Conservation (phyloP, 2,329 filamentous ascomycete genomes). For the Sporothrix variecibatus region DNA sequence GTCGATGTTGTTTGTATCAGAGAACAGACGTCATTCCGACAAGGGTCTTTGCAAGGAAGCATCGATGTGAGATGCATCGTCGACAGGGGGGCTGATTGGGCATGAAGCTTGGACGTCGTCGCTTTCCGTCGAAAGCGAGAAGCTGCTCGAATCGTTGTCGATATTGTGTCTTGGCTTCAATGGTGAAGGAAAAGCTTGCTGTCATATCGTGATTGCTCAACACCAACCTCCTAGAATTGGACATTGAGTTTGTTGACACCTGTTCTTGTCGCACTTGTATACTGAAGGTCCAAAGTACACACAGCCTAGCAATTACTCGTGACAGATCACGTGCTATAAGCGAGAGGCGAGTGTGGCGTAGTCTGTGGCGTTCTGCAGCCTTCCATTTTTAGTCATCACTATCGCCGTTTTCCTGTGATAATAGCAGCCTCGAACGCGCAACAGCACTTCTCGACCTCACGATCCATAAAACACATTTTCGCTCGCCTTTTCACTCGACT, state of each 20-base stretch:
- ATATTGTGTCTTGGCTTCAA: neutral
- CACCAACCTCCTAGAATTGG: neutral
- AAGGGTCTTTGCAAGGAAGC: neutral
- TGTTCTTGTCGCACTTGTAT: neutral
- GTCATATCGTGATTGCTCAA: too few species aligned
- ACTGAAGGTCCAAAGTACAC: neutral
- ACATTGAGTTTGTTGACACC: neutral
- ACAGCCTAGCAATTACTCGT: neutral
- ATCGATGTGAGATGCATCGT: neutral
- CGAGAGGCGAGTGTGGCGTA: slow-evolving; percentile 16
- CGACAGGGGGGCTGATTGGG: neutral
- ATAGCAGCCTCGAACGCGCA: neutral
- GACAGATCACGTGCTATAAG: neutral
- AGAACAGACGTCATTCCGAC: neutral
- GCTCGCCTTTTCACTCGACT: neutral
- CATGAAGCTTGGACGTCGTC: neutral
- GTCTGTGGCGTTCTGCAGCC: slow-evolving; percentile 26
- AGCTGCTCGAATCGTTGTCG: neutral
- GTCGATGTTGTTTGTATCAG: neutral
- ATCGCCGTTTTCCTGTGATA: neutral
- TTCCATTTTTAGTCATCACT: slow-evolving; percentile 20
- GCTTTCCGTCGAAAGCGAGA: neutral
- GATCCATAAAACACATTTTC: neutral
- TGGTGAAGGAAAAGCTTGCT: too few species aligned
- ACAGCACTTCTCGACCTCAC: neutral